Evolutionary conservation across 2,329 filamentous ascomycete genomes (phyloP).

Genomic region (Curvularia hawaiiensis): DNA sequence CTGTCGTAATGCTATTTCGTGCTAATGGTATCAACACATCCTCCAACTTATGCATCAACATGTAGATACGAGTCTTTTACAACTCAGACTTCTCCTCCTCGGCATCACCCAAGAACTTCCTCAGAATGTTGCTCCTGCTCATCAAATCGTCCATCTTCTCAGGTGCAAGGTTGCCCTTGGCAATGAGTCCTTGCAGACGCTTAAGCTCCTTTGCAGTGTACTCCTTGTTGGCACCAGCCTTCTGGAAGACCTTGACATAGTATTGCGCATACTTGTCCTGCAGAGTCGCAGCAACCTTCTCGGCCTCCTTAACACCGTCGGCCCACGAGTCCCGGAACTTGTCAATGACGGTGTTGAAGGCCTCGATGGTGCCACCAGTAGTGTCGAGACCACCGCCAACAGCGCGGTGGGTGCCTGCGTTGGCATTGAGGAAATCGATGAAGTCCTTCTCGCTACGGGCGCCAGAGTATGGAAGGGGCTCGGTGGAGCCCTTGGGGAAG

Average conservation of each 20-base stretch:
- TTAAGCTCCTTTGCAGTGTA: conserved; percentile 86
- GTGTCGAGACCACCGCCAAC: conserved; percentile 79
- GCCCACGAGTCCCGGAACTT: conserved; percentile 70
- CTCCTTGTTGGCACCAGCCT: conserved; percentile 75
- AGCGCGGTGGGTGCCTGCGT: conserved; percentile 84
- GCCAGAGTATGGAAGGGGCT: conserved; percentile 72
- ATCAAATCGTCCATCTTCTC: conserved; percentile 89
- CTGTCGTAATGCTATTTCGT: not conserved
- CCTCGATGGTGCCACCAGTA: conserved; percentile 80
- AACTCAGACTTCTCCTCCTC: conserved; percentile 71
- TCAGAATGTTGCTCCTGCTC: conserved; percentile 85
- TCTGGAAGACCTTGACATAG: conserved; percentile 89
- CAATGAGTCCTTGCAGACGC: conserved; percentile 77
- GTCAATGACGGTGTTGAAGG: conserved; percentile 75
- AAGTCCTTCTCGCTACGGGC: conserved; percentile 79
- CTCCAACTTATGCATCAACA: not conserved
- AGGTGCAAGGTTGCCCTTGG: conserved; percentile 83
- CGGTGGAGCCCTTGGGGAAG: conserved; percentile 84
- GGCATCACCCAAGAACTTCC: conserved; percentile 69
- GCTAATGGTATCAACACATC: conserved; percentile 1
- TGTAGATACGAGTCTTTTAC: conserved; percentile 51
- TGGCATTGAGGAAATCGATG: conserved; percentile 81
- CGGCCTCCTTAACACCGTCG: conserved; percentile 70
- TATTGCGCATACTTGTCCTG: conserved; percentile 88
- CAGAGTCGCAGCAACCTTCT: conserved; percentile 70